Evolutionary conservation across 371 early-diverging fungal species (phyloP).

Genomic region (Zopfochytrium polystomum): DNA sequence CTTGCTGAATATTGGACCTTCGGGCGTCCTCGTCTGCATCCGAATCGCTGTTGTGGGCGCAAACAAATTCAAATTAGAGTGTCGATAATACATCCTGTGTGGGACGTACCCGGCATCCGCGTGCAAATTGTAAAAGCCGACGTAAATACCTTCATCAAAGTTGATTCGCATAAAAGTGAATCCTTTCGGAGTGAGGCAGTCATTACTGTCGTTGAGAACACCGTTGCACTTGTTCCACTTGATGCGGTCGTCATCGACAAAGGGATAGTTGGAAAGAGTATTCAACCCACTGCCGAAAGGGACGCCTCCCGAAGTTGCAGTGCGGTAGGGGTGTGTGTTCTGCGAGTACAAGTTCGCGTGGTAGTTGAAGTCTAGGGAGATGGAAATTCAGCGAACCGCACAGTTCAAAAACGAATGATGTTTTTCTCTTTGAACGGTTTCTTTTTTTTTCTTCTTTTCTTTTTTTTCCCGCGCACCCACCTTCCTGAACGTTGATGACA

Average conservation of each 20-base stretch:
- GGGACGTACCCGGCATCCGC: constrained; percentile 5
- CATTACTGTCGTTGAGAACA: constrained; percentile 13
- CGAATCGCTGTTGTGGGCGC: background rate
- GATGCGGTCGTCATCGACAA: constrained; percentile 7
- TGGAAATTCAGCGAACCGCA: too few relatives aligned
- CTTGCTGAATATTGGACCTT: constrained; percentile 17
- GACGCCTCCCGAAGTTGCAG: constrained; percentile 14
- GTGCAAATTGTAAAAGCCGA: constrained; percentile 25
- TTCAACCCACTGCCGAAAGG: constrained; percentile 20
- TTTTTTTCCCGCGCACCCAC: too few relatives aligned
- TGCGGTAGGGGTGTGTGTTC: too few relatives aligned
- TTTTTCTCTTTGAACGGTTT: too few relatives aligned
- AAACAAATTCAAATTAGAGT: background rate
- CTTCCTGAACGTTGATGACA: too few relatives aligned
- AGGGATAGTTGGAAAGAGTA: constrained; percentile 15
- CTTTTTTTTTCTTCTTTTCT: too few relatives aligned
- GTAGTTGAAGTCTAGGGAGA: too few relatives aligned
- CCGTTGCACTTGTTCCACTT: constrained; percentile 19
- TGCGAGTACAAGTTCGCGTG: constrained; percentile 14
- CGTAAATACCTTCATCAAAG: constrained; percentile 4
- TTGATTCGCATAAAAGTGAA: constrained; percentile 17
- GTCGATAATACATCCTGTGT: background rate
- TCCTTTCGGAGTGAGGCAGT: constrained; percentile 24
- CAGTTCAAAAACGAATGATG: too few relatives aligned
- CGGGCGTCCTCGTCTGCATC: constrained; percentile 13